Base-by-base conservation (phyloP, 106 monocot genomes). In the Dioscorea dumetorum region DNA sequence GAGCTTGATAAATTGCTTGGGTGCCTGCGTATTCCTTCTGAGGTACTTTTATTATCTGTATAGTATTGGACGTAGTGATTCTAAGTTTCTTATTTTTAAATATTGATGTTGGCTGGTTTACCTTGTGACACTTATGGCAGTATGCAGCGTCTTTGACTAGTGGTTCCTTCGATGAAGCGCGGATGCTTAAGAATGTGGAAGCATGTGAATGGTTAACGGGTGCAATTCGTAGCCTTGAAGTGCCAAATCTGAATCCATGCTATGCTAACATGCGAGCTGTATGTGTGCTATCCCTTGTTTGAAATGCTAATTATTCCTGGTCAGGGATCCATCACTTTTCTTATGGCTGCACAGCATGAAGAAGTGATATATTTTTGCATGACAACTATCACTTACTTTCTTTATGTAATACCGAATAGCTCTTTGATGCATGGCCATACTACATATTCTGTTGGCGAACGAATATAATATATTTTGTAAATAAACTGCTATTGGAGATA, bases 171-270 rank as follows among this genome's bases (percentile, higher is more conserved):
- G 92, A 99, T 67, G 97, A 92, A 68, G 74, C 92, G 16, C 80
- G 89, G 10, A 99, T 99, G 97, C 80, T 93, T 57, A 92, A 93
- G 73, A 99, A 84, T 77, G 81, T 99, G 50, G 97, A 99, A 75
- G 89, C 92, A 62, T 99, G 92, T 70, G 97, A 99, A 83, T 99
- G 97, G 97, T 83, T 99, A 60, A 87, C 87, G 61, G 78, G 80
- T 66, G 87, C 89, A 6, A 68, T 93, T 52, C 80, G 71, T 48
- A 70, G 74, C 63, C 86, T 99, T 75, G 82, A 92, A 87, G 78
- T 68, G 15, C 97, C 91, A 59, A 84, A 77, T 62, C 73, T 90
- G 80, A 90, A 99, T 83, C 92, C 89, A 65, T 84, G 78, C 68
- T 99, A 92, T 80, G 78, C 82, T 58, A 84, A 90, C 56, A 99